Percentiles rank a stretch among this genome's conserved stretches.
phyloP scores from a whole-genome alignment of 495 filamentous ascomycete genomes.

The Jackrogersella minutella region DNA sequence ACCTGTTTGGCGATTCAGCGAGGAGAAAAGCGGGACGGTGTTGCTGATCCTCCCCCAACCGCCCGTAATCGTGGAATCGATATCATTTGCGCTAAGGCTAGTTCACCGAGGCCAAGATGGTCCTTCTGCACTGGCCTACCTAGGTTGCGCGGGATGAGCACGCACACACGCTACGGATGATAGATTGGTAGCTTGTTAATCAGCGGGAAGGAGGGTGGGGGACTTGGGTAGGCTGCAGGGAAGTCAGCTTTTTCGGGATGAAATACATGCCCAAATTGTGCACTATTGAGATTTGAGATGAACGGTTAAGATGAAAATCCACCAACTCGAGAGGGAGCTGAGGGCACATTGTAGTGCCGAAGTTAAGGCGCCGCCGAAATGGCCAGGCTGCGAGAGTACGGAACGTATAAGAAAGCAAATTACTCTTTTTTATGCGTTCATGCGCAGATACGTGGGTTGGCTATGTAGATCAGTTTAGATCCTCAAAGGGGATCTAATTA shows the following conservation, averaged over 20 bases:
- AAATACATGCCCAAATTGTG: conserved; percentile 4
- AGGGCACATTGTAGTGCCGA: conserved; percentile 40
- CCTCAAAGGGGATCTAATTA: conserved; percentile 25
- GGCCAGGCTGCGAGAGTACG: conserved; percentile 23
- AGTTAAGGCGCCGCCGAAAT: conserved; percentile 42
- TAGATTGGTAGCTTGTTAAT: conserved; percentile 21
- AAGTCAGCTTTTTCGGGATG: conserved; percentile 4
- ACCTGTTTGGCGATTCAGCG: conserved; percentile 3
- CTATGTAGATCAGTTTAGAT: conserved; percentile 39
- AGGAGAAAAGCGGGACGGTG: conserved; percentile 12
- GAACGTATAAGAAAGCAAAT: conserved; percentile 38
- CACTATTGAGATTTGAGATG: conserved; percentile 11
- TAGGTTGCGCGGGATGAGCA: conserved; percentile 37
- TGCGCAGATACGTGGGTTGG: conserved; percentile 27
- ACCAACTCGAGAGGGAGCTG: conserved; percentile 23
- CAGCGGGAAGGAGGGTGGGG: conserved; percentile 24
- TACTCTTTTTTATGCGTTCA: conserved; percentile 41
- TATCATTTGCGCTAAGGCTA: conserved; percentile 26
- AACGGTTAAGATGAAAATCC: conserved; percentile 25
- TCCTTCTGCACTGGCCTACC: conserved; percentile 1
- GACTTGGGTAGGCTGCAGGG: conserved; percentile 8
- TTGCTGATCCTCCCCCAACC: conserved; percentile 17
- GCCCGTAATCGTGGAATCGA: conserved; percentile 11
- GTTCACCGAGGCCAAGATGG: conserved; percentile 18
- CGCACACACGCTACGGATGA: conserved; percentile 14